A percentile compares a stretch with the other conserved stretches of the same genome.
Evolutionary conservation across 2,329 filamentous ascomycete genomes (phyloP).

Genomic region (Xylaria sp.): DNA sequence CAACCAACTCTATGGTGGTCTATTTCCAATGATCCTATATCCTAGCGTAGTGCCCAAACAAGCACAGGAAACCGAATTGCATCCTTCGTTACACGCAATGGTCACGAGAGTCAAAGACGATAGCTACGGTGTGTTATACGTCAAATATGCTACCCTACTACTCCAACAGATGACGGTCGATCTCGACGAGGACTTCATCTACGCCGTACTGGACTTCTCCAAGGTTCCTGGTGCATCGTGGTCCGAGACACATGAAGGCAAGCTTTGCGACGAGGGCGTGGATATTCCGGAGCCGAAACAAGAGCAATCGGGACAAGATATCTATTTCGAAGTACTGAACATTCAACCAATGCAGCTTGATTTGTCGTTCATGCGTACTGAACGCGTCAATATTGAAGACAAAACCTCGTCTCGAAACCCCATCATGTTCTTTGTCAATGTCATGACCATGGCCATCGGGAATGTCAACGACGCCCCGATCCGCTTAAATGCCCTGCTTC

Average conservation of each 20-base stretch:
- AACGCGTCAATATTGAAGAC: conserved; percentile 95
- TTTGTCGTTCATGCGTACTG: conserved; percentile 95
- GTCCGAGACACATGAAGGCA: conserved; percentile 80
- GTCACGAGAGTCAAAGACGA: conserved; percentile 97
- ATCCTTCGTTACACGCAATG: conserved; percentile 92
- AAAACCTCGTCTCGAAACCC: conserved; percentile 91
- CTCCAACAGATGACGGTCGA: conserved; percentile 98
- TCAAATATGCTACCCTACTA: conserved; percentile 95
- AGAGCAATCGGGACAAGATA: conserved; percentile 86
- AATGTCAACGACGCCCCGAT: conserved; percentile 99
- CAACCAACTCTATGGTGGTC: conserved; percentile 96
- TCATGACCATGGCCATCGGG: conserved; percentile 98
- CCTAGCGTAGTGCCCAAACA: conserved; percentile 98
- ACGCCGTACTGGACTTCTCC: conserved; percentile 92
- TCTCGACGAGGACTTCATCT: conserved; percentile 97
- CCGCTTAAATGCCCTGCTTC: conserved; percentile 88
- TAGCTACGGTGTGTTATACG: conserved; percentile 95
- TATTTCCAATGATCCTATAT: conserved; percentile 97
- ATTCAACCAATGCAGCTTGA: conserved; percentile 98
- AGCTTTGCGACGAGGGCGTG: conserved; percentile 86
- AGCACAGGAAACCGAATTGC: conserved; percentile 93
- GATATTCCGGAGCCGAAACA: conserved; percentile 92
- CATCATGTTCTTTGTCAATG: conserved; percentile 98
- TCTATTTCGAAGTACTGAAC: conserved; percentile 97
- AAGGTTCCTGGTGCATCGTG: conserved; percentile 92